Evolutionary conservation across 257 asterid species (phyloP), one percentile per base, ranked within the genome.

Genomic region (Solanum medicagineum): DNA sequence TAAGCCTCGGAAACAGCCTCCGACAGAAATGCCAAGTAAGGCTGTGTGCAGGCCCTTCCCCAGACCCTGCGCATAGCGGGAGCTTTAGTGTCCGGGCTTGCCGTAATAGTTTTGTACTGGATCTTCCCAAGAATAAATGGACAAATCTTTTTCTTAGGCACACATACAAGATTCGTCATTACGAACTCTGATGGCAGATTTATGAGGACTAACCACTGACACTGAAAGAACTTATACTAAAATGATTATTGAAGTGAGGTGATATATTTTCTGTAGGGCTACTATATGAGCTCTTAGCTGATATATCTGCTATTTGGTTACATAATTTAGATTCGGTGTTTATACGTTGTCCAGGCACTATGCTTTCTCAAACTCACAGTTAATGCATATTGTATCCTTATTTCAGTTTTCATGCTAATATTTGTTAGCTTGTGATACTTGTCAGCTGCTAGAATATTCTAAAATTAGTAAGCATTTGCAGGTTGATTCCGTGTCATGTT

Each of bases 401-500:
- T 26, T 4, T 51, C 47, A 51, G 63, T 77, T 26, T 51, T 77
- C n/a, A 47, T 51, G 42, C 45, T 26, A 26, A 26, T 9, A 16
- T 15, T 66, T 4, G 74, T 66, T 66, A 66, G 42, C 47, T 32
- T 77, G 63, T 45, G 26, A 15, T 51, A 2, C n/a, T 51, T 77
- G 17, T 77, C 17, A 49, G 24, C 6, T 77, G 24, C 62, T 77
- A 51, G 63, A 51, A 2, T 16, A 4, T 49, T 77, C 15, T 24
- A 51, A 26, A 26, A 77, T 77, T 77, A 63, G 83, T 24, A 77
- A 42, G 26, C 19, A 16, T 71, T 82, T 84, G 84, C 90, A 90
- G 92, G 92, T 90, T 75, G 92, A 90, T 86, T 90, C 92, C 0
- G 89, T 89, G 20, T 90, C 92, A 84, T 90, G 92, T 90, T 90